Conservation (phyloP, 164 flowering plant species). For the Stephania yunnanensis region DNA sequence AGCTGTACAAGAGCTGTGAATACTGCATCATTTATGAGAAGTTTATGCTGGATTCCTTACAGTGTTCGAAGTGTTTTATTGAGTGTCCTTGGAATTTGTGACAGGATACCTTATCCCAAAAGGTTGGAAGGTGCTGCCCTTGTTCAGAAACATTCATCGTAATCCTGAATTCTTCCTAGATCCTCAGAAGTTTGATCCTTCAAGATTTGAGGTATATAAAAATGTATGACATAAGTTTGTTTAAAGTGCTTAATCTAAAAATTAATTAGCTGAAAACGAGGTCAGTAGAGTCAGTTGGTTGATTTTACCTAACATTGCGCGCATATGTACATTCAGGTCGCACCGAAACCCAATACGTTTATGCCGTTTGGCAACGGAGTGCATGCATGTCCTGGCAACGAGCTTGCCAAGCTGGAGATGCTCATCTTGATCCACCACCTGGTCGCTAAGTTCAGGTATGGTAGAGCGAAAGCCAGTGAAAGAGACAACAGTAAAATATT, state of each 20-base stretch:
- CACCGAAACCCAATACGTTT: conserved; percentile 62
- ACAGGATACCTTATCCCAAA: conserved; percentile 86
- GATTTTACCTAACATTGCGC: background rate
- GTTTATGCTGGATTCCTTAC: background rate
- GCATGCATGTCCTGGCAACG: conserved; percentile 71
- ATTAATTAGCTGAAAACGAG: background rate
- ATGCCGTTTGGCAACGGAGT: conserved; percentile 69
- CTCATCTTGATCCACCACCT: conserved; percentile 50
- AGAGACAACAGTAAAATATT: background rate
- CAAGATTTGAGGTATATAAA: conserved; percentile 73
- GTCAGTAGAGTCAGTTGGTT: background rate
- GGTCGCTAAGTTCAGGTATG: conserved; percentile 53
- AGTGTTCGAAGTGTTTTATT: background rate
- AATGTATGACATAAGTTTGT: background rate
- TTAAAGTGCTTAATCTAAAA: background rate
- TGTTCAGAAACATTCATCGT: conserved; percentile 91
- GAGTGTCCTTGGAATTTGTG: conserved; percentile 8
- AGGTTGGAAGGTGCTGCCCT: conserved; percentile 96
- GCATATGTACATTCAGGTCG: conserved; percentile 29
- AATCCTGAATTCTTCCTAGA: conserved; percentile 61
- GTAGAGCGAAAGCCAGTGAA: background rate
- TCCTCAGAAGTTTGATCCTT: conserved; percentile 77
- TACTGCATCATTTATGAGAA: background rate
- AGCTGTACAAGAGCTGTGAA: background rate
- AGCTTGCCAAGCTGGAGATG: conserved; percentile 69